Evolutionary conservation across 2,329 filamentous ascomycete genomes (phyloP).

Genomic region (Penicillium sp.): DNA sequence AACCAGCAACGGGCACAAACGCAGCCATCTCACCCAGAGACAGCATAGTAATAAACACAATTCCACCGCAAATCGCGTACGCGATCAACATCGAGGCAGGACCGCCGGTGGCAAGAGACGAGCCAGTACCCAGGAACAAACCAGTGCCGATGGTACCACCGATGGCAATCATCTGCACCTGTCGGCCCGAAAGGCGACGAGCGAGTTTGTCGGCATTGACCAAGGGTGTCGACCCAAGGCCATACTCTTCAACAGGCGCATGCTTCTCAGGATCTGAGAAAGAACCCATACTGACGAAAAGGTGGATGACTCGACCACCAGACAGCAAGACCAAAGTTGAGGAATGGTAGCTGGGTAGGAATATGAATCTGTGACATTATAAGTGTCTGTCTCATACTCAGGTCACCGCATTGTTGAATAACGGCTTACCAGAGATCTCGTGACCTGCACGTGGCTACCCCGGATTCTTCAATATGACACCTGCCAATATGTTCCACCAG

Average conservation of each 20-base stretch:
- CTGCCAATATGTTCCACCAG: not conserved
- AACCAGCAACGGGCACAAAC: constrained; percentile 56
- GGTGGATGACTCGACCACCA: not conserved
- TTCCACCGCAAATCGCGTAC: constrained; percentile 58
- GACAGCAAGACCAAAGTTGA: not conserved
- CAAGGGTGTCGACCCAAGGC: constrained; percentile 12
- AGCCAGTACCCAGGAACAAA: constrained; percentile 63
- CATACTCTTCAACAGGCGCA: constrained; percentile 15
- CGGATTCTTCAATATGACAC: constrained; percentile 6
- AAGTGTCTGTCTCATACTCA: not conserved
- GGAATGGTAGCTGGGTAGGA: not conserved
- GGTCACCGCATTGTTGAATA: not conserved
- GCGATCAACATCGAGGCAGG: constrained; percentile 60
- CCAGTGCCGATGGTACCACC: constrained; percentile 54
- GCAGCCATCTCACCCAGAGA: constrained; percentile 62
- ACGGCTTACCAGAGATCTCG: constrained; percentile 16
- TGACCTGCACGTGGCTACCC: constrained; percentile 21
- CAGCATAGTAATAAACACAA: constrained; percentile 62
- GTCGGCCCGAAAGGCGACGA: constrained; percentile 60
- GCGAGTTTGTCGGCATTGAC: constrained; percentile 50
- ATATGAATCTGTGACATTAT: not conserved
- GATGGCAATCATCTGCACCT: constrained; percentile 67
- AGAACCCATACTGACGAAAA: constrained; percentile 14
- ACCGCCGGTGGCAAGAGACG: constrained; percentile 59
- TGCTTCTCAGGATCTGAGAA: constrained; percentile 28